Evolutionary conservation across 2,329 filamentous ascomycete genomes (phyloP).

Genomic region (Aspergillus thermomutatus): DNA sequence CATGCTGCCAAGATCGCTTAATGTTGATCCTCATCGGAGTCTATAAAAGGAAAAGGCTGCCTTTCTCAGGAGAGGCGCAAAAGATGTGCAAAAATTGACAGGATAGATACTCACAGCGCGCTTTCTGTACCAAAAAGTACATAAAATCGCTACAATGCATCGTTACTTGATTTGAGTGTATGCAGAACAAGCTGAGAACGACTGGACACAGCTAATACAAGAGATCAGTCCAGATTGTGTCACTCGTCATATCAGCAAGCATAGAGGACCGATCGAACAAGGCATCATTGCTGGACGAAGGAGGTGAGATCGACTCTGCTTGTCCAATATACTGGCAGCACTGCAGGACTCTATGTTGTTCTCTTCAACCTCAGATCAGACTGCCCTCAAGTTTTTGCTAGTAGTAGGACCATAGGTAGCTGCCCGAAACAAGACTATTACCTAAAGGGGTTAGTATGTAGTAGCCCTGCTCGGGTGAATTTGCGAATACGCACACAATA

Average conservation of each 20-base stretch:
- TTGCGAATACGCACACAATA: neutral
- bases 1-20: neutral
- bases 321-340: too few relatives aligned
- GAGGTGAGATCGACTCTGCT: too few relatives aligned
- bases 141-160: neutral
- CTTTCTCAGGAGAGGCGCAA: neutral
- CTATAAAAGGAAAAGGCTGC: neutral
- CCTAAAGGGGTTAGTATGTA: neutral
- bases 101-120: too few relatives aligned
- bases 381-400: too few relatives aligned
- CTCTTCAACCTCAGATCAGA: too few relatives aligned
- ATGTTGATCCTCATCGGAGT: neutral
- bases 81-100: neutral
- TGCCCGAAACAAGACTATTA: neutral
- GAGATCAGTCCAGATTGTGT: too few relatives aligned
- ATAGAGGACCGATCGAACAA: neutral
- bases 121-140: too few relatives aligned
- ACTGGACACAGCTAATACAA: neutral
- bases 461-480: too few relatives aligned
- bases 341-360: too few relatives aligned
- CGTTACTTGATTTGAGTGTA: neutral
- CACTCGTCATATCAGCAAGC: neutral
- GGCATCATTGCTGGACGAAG: too few relatives aligned
- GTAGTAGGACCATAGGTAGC: too few relatives aligned
- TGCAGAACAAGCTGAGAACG: neutral